phyloP scores from a whole-genome alignment of 176 grass and related monocot species.

The Luzula sylvatica region DNA sequence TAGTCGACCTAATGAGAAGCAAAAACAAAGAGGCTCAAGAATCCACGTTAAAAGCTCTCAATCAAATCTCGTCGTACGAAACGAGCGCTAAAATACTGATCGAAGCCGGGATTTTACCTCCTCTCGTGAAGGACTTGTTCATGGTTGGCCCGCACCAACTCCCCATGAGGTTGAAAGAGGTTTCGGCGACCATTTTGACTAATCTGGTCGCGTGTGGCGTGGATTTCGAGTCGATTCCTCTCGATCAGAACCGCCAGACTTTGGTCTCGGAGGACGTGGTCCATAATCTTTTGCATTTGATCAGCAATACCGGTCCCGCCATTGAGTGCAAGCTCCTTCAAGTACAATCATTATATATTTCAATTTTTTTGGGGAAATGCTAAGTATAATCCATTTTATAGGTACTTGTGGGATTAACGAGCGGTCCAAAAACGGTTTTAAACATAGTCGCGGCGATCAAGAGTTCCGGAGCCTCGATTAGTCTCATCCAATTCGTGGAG shows the following conservation, averaged over 20 bases:
- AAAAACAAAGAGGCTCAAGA: conserved; percentile 66
- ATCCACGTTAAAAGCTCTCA: conserved; percentile 75
- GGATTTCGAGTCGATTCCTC: conserved; percentile 60
- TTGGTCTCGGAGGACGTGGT: conserved; percentile 93
- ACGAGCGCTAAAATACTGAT: conserved; percentile 84
- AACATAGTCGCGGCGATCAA: conserved; percentile 86
- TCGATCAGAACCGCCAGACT: conserved; percentile 53
- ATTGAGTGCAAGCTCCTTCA: conserved; percentile 98
- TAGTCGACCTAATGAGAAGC: conserved; percentile 84
- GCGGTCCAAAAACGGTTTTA: conserved; percentile 51
- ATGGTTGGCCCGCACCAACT: conserved; percentile 80
- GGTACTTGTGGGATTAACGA: conserved; percentile 83
- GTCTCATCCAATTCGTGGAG: conserved; percentile 94
- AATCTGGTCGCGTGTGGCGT: conserved; percentile 83
- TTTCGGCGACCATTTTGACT: conserved; percentile 75
- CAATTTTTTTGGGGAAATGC: no score
- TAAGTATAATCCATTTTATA: no score
- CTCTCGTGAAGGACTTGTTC: conserved; percentile 84
- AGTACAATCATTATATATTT: conserved; percentile 21
- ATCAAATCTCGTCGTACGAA: conserved; percentile 93
- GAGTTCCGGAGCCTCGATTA: conserved; percentile 88
- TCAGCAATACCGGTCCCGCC: conserved; percentile 95
- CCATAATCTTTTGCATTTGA: conserved; percentile 96
- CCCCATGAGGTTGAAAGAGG: conserved; percentile 84
- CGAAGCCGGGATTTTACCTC: conserved; percentile 77